Percentiles rank a stretch among this genome's conserved stretches.
These are phyloP conservation scores for Aspergillus japonicus DNA, from an alignment of 2,329 filamentous ascomycete genomes.

Conservation along the genomic window DNA sequence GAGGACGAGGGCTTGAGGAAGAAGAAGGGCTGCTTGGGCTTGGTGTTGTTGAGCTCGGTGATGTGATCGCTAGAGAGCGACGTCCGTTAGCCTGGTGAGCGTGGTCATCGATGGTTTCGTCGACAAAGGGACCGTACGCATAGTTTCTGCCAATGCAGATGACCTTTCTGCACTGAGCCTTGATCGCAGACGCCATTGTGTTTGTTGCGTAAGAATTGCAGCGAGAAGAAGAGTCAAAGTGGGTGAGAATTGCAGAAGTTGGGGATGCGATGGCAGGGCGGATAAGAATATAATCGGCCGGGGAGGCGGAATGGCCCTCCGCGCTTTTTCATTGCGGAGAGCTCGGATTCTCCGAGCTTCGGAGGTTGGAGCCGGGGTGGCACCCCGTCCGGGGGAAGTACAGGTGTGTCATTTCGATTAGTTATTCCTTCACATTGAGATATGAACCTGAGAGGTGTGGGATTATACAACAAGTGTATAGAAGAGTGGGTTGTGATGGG, in stretches of 20 bases:
- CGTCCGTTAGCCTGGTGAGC: slow-evolving; percentile 5
- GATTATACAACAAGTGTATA: not conserved
- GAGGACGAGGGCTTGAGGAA: slow-evolving; percentile 93
- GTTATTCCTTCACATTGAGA: too few species aligned
- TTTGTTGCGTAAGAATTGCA: slow-evolving; percentile 3
- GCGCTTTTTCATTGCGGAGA: slow-evolving; percentile 28
- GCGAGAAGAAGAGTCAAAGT: not conserved
- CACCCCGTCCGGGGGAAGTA: not conserved
- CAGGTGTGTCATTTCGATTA: not conserved
- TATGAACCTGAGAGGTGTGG: too few species aligned
- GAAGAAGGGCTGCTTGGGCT: slow-evolving; percentile 96
- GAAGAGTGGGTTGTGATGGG: too few species aligned
- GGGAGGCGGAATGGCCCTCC: slow-evolving; percentile 17
- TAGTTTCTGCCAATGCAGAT: slow-evolving; percentile 97
- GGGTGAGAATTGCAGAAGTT: not conserved
- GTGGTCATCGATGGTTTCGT: not conserved
- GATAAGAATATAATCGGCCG: slow-evolving; percentile 7
- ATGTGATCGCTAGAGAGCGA: slow-evolving; percentile 72
- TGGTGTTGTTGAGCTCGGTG: slow-evolving; percentile 80
- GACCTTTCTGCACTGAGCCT: slow-evolving; percentile 65
- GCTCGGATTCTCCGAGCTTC: slow-evolving; percentile 22
- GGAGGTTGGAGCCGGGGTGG: slow-evolving; percentile 9
- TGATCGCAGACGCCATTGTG: slow-evolving; percentile 45
- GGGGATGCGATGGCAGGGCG: not conserved
- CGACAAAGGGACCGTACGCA: slow-evolving; percentile 60